A percentile compares a stretch with the other conserved stretches of the same genome.
Evolutionary conservation across 768 basidiomycete species (phyloP).

Genomic region (Phylloporus sp.): DNA sequence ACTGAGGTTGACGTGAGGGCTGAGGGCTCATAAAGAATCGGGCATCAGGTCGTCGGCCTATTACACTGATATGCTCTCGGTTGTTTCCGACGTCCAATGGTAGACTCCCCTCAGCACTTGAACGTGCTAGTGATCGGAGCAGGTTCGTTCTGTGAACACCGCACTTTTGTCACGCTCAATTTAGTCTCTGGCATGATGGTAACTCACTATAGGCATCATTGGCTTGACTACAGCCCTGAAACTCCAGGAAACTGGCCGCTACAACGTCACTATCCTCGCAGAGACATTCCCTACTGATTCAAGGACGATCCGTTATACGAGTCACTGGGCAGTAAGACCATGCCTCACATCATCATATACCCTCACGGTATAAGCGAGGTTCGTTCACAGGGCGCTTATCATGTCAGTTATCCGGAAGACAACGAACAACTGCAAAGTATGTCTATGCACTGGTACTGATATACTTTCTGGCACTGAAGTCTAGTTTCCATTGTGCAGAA

Average conservation of each 20-base stretch:
- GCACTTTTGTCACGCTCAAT: no score
- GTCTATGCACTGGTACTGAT: neutral
- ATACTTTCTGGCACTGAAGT: no score
- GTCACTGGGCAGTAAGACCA: constrained; percentile 54
- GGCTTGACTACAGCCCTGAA: constrained; percentile 70
- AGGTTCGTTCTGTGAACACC: neutral
- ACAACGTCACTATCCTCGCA: constrained; percentile 63
- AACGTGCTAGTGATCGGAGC: constrained; percentile 1
- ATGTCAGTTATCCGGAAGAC: constrained; percentile 56
- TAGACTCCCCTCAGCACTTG: no score
- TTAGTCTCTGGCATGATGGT: no score
- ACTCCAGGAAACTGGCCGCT: constrained; percentile 52
- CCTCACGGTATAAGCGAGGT: no score
- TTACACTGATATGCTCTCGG: no score
- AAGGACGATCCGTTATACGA: constrained; percentile 66
- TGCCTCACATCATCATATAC: no score
- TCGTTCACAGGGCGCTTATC: constrained; percentile 61
- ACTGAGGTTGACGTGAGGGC: no score
- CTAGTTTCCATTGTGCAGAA: no score
- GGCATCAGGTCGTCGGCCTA: no score
- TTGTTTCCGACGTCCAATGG: no score
- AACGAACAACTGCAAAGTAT: constrained; percentile 47
- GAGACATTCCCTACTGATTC: constrained; percentile 66
- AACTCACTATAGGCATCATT: constrained; percentile 56
- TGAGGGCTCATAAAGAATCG: no score